These are phyloP conservation scores for Zymoseptoria brevis DNA, from an alignment of 2,329 filamentous ascomycete species.

Conservation along the genomic window DNA sequence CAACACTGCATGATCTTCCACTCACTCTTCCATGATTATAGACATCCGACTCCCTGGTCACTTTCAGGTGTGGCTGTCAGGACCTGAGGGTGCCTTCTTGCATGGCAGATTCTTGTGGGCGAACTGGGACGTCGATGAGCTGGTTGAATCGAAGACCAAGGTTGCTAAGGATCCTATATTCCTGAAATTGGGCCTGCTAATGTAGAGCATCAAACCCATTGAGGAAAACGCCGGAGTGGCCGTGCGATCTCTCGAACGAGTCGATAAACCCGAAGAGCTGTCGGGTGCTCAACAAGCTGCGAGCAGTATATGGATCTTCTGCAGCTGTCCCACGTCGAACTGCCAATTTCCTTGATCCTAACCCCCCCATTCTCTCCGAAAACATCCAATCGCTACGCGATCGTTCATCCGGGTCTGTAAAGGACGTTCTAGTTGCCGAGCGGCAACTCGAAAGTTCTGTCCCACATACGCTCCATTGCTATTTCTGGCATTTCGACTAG, in stretches of 20 bases:
- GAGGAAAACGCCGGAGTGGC: neutral
- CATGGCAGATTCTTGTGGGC: constrained; percentile 29
- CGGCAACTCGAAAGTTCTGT: neutral
- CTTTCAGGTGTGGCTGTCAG: constrained; percentile 34
- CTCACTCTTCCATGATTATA: neutral
- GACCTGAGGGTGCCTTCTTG: constrained; percentile 33
- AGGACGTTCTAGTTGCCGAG: neutral
- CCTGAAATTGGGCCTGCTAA: constrained; percentile 15
- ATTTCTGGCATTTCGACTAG: neutral
- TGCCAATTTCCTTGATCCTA: neutral
- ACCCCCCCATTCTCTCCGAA: neutral
- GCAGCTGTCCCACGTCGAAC: neutral
- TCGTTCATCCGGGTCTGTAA: neutral
- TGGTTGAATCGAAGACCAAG: constrained; percentile 10
- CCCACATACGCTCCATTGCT: neutral
- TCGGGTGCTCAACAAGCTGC: neutral
- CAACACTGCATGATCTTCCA: neutral
- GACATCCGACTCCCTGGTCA: constrained; percentile 18
- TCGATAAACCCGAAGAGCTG: neutral
- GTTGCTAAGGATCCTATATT: constrained; percentile 12
- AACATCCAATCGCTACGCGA: neutral
- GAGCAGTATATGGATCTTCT: neutral
- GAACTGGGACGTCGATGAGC: constrained; percentile 20
- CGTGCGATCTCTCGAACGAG: neutral
- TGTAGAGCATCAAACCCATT: neutral